Evolutionary conservation across 768 basidiomycete species (phyloP), one percentile per base, ranked within the genome.

Genomic region (Panaeolus papilionaceus): DNA sequence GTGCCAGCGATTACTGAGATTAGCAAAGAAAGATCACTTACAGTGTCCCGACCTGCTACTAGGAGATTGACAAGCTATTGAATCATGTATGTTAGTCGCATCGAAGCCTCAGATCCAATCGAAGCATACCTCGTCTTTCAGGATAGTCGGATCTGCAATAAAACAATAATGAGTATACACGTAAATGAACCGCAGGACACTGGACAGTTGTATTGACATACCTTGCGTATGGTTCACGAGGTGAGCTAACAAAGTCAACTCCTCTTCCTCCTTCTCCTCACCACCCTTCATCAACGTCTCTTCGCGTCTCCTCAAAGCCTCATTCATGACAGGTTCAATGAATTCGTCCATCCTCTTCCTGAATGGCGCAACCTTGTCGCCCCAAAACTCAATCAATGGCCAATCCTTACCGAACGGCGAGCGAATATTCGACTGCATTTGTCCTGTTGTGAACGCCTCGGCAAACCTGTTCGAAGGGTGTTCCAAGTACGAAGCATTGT

Each of bases 21-120:
- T 6, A 39, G 42, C 28, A n/a, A 61, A 2, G 51, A 61, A 10
- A 47, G 12, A 9, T 42, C 1, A 66, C 77, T 18, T 67, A 79
- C 81, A 0, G 86, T 88, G 66, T 88, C 87, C 28, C 85, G 78
- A 12, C 84, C 85, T 11, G 85, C 85, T n/a, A 86, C 76, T 16
- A 85, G 72, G 58, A 87, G 82, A 70, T 86, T 86, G 16, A 85
- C 69, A 4, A 71, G 83, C 84, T 66, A 76, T 85, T 85, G 42
- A 84, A 65, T 2, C 20, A 10, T 33, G 49, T 63, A 38, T 18
- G 44, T 61, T n/a, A 5, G 64, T 58, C n/a, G 16, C 14, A 4
- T 16, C 2, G 18, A 44, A 11, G 3, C 39, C 9, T 40, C 39
- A 11, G 9, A 14, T 10, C 42, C 12, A 0, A 42, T 8, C 38